A percentile compares a stretch with the other conserved stretches of the same genome.
These are phyloP conservation scores for Macrolepiota albuminosa DNA, from an alignment of 768 basidiomycete genomes.

Conservation along the genomic window DNA sequence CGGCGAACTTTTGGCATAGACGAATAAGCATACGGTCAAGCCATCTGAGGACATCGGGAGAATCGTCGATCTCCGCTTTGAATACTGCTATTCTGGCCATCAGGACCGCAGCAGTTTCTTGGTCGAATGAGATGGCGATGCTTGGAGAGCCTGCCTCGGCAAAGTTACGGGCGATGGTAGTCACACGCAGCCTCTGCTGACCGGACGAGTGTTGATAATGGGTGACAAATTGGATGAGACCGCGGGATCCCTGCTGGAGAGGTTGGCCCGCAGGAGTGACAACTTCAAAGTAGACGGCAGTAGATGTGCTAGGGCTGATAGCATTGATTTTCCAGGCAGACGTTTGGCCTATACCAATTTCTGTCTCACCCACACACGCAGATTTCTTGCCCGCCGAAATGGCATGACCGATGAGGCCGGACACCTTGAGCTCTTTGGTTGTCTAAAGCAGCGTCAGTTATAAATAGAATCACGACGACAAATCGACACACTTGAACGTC, in stretches of 20 bases:
- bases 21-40: slow-evolving; percentile 98
- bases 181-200: slow-evolving; percentile 94
- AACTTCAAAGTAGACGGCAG: slow-evolving; percentile 96
- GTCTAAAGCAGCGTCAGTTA: slow-evolving; percentile 46
- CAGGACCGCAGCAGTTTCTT: slow-evolving; percentile 94
- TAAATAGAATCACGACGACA: neutral
- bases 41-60: slow-evolving; percentile 95
- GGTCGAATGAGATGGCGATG: slow-evolving; percentile 93
- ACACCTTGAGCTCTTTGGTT: slow-evolving; percentile 97
- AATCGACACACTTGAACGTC: slow-evolving; percentile 76
- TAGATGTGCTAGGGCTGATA: slow-evolving; percentile 80
- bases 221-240: slow-evolving; percentile 96
- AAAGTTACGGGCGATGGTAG: slow-evolving; percentile 95
- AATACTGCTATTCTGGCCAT: slow-evolving; percentile 99
- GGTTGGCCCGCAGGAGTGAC: slow-evolving; percentile 96
- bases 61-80: slow-evolving; percentile 98
- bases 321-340: slow-evolving; percentile 98
- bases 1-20: slow-evolving; percentile 98
- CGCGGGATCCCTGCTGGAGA: slow-evolving; percentile 82
- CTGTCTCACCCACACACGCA: slow-evolving; percentile 94
- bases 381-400: slow-evolving; percentile 98
- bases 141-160: slow-evolving; percentile 95
- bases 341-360: slow-evolving; percentile 97
- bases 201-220: slow-evolving; percentile 98
- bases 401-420: slow-evolving; percentile 95